Evolutionary conservation across 257 asterid species (phyloP).

Genomic region (Solanum medicagineum): DNA sequence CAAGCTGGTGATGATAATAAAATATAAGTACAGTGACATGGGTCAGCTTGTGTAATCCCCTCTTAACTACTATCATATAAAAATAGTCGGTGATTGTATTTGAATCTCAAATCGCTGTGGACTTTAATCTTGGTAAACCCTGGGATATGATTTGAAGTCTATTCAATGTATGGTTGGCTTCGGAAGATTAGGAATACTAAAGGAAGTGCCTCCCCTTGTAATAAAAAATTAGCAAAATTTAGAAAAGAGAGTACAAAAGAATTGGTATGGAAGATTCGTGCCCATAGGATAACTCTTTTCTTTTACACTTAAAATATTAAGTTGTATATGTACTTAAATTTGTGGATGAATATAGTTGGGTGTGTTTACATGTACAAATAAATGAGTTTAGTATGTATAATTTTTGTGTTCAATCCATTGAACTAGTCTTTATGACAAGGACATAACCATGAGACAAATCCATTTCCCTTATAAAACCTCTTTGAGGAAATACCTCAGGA

Average conservation of each 20-base stretch:
- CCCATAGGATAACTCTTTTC: background rate
- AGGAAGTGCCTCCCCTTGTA: background rate
- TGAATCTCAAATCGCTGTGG: background rate
- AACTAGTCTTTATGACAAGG: background rate
- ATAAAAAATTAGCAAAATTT: background rate
- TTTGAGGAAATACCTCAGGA: background rate
- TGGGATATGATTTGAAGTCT: background rate
- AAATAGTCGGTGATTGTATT: background rate
- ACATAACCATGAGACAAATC: background rate
- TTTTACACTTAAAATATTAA: background rate
- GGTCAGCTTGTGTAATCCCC: background rate
- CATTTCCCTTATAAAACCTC: background rate
- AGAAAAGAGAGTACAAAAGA: background rate
- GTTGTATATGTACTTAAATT: background rate
- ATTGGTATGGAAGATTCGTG: background rate
- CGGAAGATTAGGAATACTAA: background rate
- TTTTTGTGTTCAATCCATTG: background rate
- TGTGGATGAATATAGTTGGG: background rate
- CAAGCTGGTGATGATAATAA: background rate
- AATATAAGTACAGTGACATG: background rate
- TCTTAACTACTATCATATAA: background rate
- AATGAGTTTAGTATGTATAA: background rate
- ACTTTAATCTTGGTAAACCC: background rate
- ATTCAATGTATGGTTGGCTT: background rate
- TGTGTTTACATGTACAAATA: background rate